Evolutionary conservation across 2,329 filamentous ascomycete genomes (phyloP).

Genomic region (Paraconiothyrium brasiliense): DNA sequence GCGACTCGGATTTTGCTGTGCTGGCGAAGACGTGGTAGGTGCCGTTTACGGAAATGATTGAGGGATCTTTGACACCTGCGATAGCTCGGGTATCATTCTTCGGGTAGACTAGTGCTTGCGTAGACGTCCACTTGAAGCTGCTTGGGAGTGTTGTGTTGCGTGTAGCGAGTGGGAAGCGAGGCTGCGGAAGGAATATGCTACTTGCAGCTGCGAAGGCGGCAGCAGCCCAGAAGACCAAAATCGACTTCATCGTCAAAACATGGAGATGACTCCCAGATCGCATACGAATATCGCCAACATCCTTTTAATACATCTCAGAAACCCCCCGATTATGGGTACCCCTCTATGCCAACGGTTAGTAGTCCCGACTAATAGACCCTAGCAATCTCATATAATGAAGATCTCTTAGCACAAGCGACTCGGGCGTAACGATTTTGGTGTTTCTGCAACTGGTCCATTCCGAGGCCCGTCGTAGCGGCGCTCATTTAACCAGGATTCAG

Average conservation of each 20-base stretch:
- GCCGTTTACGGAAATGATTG: constrained; percentile 49
- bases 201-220: background rate
- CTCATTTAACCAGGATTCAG: constrained; percentile 3
- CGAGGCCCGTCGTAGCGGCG: background rate
- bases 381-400: background rate
- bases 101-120: constrained; percentile 33
- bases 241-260: background rate
- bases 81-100: constrained; percentile 40
- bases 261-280: background rate
- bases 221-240: background rate
- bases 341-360: background rate
- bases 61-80: constrained; percentile 48
- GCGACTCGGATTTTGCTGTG: constrained; percentile 47
- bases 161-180: background rate
- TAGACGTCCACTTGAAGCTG: constrained; percentile 45
- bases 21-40: constrained; percentile 55
- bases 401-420: background rate
- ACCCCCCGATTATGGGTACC: background rate
- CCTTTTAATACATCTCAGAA: background rate
- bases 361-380: background rate
- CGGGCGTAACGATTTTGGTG: background rate
- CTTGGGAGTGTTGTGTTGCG: constrained; percentile 27
- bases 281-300: background rate
- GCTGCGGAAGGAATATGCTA: background rate
- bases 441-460: background rate